phyloP scores from a whole-genome alignment of 2,329 filamentous ascomycete species.

The Seiridium unicorne region DNA sequence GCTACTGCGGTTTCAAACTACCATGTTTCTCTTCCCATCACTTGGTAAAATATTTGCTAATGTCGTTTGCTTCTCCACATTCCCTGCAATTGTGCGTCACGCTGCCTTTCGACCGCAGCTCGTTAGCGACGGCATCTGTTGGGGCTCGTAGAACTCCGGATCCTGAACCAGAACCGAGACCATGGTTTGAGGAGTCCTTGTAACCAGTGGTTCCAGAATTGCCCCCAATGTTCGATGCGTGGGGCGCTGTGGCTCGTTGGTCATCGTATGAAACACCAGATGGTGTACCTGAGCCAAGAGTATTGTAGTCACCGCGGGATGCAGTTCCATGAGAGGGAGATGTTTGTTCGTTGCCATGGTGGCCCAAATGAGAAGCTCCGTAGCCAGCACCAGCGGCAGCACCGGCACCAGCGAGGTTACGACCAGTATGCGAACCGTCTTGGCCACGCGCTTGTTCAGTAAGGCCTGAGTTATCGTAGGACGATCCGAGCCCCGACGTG shows the following conservation, averaged over 20 bases:
- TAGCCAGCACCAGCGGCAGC: not conserved
- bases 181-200: not conserved
- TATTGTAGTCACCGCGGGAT: not conserved
- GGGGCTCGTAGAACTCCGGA: not conserved
- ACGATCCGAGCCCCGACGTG: too few species aligned
- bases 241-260: not conserved
- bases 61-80: not conserved
- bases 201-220: not conserved
- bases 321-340: not conserved
- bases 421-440: not conserved
- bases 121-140: not conserved
- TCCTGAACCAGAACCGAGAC: not conserved
- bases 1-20: too few species aligned
- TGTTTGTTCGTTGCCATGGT: not conserved
- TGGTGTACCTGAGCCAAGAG: not conserved
- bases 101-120: not conserved
- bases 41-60: not conserved
- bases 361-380: not conserved
- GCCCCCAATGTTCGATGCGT: not conserved
- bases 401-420: not conserved
- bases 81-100: not conserved
- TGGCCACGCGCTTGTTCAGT: not conserved
- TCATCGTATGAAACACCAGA: not conserved
- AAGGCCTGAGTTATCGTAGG: too few species aligned
- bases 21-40: too few species aligned